phyloP scores from a whole-genome alignment of 2,329 filamentous ascomycete species.

The Seiridium unicorne region DNA sequence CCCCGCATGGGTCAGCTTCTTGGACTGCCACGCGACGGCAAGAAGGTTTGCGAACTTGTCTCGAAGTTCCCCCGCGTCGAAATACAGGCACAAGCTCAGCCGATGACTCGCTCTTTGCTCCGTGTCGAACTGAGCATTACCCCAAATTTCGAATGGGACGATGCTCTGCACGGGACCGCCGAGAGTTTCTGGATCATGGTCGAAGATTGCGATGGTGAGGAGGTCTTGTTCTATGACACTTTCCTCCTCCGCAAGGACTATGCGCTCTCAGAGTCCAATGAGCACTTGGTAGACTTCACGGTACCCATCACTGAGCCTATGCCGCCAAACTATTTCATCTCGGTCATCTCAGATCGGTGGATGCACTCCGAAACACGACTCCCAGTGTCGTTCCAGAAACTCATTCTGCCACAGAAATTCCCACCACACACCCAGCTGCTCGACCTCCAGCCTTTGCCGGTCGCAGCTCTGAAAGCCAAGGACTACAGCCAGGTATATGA shows the following conservation, averaged over 20 bases:
- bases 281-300: slow-evolving; percentile 94
- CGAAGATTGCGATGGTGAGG: slow-evolving; percentile 95
- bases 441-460: slow-evolving; percentile 86
- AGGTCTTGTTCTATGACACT: slow-evolving; percentile 91
- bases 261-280: slow-evolving; percentile 79
- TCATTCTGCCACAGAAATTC: slow-evolving; percentile 93
- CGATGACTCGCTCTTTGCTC: slow-evolving; percentile 90
- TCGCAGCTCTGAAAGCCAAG: slow-evolving; percentile 81
- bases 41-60: slow-evolving; percentile 80
- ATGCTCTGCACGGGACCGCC: slow-evolving; percentile 78
- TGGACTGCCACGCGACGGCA: slow-evolving; percentile 84
- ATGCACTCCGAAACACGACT: slow-evolving; percentile 97
- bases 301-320: slow-evolving; percentile 96
- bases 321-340: slow-evolving; percentile 98
- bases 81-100: slow-evolving; percentile 89
- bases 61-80: slow-evolving; percentile 92
- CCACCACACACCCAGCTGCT: slow-evolving; percentile 89
- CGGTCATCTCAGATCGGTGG: slow-evolving; percentile 91
- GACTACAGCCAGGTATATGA: slow-evolving; percentile 83
- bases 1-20: slow-evolving; percentile 94
- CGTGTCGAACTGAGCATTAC: slow-evolving; percentile 87
- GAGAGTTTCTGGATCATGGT: slow-evolving; percentile 97
- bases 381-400: slow-evolving; percentile 90
- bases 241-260: slow-evolving; percentile 92
- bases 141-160: slow-evolving; percentile 96